Base-by-base conservation (phyloP, 352 stramenopile genomes). In the Pythium guiyangense region DNA sequence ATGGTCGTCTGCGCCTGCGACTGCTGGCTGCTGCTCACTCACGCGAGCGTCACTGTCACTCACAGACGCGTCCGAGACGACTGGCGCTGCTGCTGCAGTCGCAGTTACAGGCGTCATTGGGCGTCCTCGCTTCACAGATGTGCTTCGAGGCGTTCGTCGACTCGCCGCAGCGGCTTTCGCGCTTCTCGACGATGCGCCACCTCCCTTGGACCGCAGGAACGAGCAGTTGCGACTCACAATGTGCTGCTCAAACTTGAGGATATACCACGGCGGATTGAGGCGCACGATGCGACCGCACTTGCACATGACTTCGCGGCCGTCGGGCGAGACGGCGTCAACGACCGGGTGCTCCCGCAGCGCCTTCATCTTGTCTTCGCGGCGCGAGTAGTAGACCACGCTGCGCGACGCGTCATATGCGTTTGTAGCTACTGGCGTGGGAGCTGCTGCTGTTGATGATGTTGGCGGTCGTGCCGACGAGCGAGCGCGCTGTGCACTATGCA, bases 181-280 rank as follows among this genome's bases (percentile, higher is more conserved):
- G 34, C 47, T 62, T 35, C 15, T 46, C 14, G 6, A 37, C 17
- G 27, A 18, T 3, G 8, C 18, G 55, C 37, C 31, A 18, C 17
- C 27, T 31, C 47, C 52, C 25, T 62, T 77, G 31, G 77, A 66
- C 18, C 79, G 71, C 4, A 92, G 65, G 50, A 87, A 87, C 8
- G 74, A 75, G 67, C 80, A 93, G 54, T 91, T 93, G 37, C 84
- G 70, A 53, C 84, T 93, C 20, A 82, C 78, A n/a, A 90, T 66
- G 52, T 93, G 84, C 69, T 93, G 84, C 63, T 93, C 84, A 39
- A 84, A 93, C 62, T 93, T 93, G 47, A 89, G 66, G 50, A 93
- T 89, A 56, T 93, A 93, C 84, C 84, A 93, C 31, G 84, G 75
- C 35, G 84, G 84, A 26, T 93, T 93, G 17, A 93, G 59, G 0